These are phyloP conservation scores for Phialophora macrospora DNA, from an alignment of 2,329 filamentous ascomycete genomes.

Conservation along the genomic window DNA sequence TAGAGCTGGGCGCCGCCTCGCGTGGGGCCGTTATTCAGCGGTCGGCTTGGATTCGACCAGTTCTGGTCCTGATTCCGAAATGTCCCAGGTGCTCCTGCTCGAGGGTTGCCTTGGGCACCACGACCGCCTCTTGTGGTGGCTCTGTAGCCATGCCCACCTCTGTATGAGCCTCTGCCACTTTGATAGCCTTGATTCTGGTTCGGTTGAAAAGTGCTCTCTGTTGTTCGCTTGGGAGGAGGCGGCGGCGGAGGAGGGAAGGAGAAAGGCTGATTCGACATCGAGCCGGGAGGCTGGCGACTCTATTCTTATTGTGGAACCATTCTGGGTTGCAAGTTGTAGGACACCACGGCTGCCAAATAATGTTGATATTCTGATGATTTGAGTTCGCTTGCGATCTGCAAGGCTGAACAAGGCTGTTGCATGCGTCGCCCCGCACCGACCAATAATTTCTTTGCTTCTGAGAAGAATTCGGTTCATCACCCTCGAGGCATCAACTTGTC, in stretches of 20 bases:
- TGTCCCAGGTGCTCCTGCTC: not conserved
- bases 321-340: not conserved
- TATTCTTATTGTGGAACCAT: not conserved
- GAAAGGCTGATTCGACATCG: constrained; percentile 46
- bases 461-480: not conserved
- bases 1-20: constrained; percentile 19
- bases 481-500: not conserved
- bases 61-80: constrained; percentile 16
- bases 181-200: constrained; percentile 22
- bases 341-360: not conserved
- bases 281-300: not conserved
- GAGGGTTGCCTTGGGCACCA: constrained; percentile 20
- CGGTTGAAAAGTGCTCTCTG: constrained; percentile 14
- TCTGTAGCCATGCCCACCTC: constrained; percentile 23
- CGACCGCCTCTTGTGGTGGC: constrained; percentile 23
- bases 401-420: constrained; percentile 9
- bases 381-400: not conserved
- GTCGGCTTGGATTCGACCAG: not conserved
- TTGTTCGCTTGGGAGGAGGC: constrained; percentile 43
- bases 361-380: not conserved
- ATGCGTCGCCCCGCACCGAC: constrained; percentile 1
- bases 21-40: constrained; percentile 13
- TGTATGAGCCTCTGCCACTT: constrained; percentile 27
- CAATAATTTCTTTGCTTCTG: constrained; percentile 4
- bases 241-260: constrained; percentile 55